A percentile compares a stretch with the other conserved stretches of the same genome.
These are phyloP conservation scores for Globisporangium nodosum DNA, from an alignment of 352 stramenopile genomes.

Conservation along the genomic window DNA sequence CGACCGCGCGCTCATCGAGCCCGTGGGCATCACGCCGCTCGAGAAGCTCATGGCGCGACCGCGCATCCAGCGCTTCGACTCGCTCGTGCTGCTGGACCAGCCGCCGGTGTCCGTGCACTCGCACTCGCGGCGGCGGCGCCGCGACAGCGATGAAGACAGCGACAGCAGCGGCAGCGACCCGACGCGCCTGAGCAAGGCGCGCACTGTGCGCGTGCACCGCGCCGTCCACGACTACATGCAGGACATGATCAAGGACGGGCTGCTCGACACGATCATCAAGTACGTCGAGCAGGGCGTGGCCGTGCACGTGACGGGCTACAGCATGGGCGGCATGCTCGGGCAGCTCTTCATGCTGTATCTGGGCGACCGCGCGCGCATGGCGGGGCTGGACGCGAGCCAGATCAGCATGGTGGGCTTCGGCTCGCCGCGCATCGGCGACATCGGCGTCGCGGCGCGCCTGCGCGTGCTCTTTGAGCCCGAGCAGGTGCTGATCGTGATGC, in stretches of 20 bases:
- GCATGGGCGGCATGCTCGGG: constrained; percentile 79
- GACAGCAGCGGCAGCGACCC: constrained; percentile 43
- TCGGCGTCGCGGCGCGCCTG: constrained; percentile 69
- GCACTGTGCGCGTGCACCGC: constrained; percentile 66
- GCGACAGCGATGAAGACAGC: constrained; percentile 47
- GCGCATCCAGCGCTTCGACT: constrained; percentile 64
- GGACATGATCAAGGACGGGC: constrained; percentile 76
- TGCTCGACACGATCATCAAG: constrained; percentile 67
- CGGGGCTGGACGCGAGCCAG: constrained; percentile 64
- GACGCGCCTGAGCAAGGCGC: constrained; percentile 47
- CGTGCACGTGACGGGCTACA: constrained; percentile 82
- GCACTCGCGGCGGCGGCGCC: constrained; percentile 44
- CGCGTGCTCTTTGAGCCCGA: constrained; percentile 71
- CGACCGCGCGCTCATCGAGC: constrained; percentile 70
- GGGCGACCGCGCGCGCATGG: constrained; percentile 71
- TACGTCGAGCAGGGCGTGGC: constrained; percentile 69
- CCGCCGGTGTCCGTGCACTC: constrained; percentile 37
- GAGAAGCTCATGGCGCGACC: constrained; percentile 66
- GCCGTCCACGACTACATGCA: constrained; percentile 81
- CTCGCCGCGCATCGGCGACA: constrained; percentile 69
- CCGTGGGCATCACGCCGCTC: constrained; percentile 55
- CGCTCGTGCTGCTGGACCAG: constrained; percentile 57
- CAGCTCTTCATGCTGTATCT: constrained; percentile 78
- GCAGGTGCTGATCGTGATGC: constrained; percentile 82
- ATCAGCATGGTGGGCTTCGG: constrained; percentile 85